Percentiles rank a stretch among this genome's conserved stretches.
phyloP scores from a whole-genome alignment of 192 early-diverging fungal species.

The Podila clonocystis region DNA sequence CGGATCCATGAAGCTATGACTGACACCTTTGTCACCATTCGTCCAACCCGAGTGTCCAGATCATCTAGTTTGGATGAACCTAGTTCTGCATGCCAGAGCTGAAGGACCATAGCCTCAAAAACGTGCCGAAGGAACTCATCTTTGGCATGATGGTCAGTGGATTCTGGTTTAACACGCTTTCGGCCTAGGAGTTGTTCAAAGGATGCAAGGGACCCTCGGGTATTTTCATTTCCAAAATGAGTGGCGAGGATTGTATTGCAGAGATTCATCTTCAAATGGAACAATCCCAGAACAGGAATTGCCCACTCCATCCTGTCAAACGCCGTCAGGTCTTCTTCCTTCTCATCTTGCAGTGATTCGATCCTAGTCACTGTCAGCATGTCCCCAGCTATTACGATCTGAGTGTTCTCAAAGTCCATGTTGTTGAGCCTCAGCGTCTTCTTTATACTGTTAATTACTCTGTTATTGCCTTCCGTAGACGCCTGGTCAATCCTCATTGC shows the following conservation, averaged over 20 bases:
- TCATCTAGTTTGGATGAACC: too few species aligned
- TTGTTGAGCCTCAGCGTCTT: not conserved
- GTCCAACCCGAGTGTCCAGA: too few species aligned
- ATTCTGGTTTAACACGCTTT: not conserved
- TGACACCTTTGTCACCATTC: too few species aligned
- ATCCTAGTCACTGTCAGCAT: not conserved
- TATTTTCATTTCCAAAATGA: not conserved
- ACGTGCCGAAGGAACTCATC: not conserved
- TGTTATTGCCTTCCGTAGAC: not conserved
- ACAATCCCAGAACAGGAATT: not conserved
- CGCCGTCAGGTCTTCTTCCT: not conserved
- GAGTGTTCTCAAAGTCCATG: not conserved
- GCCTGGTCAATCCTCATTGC: conserved; percentile 2
- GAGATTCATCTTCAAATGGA: conserved; percentile 3
- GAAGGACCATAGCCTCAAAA: not conserved
- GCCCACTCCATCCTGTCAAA: not conserved
- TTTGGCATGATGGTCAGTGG: not conserved
- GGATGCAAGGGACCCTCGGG: not conserved
- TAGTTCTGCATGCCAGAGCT: not conserved
- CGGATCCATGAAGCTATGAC: too few species aligned
- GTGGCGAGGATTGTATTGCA: not conserved
- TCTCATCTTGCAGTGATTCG: not conserved
- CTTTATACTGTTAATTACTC: not conserved
- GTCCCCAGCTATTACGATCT: not conserved
- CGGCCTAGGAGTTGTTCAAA: not conserved